phyloP scores from a whole-genome alignment of 805 yeast species.

The Wickerhamiella australiensis region DNA sequence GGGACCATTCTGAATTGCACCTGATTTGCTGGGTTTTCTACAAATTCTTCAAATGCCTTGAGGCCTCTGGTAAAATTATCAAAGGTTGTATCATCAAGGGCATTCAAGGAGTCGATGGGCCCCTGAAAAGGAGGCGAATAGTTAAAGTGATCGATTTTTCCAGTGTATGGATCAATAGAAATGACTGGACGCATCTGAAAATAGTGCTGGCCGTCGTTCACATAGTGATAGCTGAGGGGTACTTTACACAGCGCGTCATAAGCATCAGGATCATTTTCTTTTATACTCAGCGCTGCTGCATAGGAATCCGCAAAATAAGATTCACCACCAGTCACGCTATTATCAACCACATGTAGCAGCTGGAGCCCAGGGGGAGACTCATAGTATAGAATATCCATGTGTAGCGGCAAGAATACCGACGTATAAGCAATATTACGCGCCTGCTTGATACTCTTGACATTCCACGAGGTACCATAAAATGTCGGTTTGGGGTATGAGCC shows the following conservation, averaged over 20 bases:
- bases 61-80: constrained; percentile 49
- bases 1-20: constrained; percentile 43
- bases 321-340: constrained; percentile 49
- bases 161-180: constrained; percentile 39
- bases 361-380: constrained; percentile 77
- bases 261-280: constrained; percentile 46
- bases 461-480: constrained; percentile 60
- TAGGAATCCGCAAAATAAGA: constrained; percentile 60
- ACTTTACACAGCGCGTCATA: constrained; percentile 48
- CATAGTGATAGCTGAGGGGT: constrained; percentile 60
- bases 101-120: constrained; percentile 43
- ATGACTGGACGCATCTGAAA: constrained; percentile 50
- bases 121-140: constrained; percentile 81
- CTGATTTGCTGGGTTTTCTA: constrained; percentile 44
- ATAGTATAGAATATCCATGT: constrained; percentile 65
- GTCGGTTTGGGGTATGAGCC: constrained; percentile 56
- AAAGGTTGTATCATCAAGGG: constrained; percentile 30
- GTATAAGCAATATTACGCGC: constrained; percentile 66
- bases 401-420: constrained; percentile 50
- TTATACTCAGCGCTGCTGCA: constrained; percentile 47
- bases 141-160: constrained; percentile 43
- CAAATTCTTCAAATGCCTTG: constrained; percentile 44
- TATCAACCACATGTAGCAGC: constrained; percentile 42
- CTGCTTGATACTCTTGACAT: constrained; percentile 41
- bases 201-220: constrained; percentile 49